Base-by-base conservation (phyloP, 1,284 basidiomycete genomes). In the Anthracocystis walkeri region DNA sequence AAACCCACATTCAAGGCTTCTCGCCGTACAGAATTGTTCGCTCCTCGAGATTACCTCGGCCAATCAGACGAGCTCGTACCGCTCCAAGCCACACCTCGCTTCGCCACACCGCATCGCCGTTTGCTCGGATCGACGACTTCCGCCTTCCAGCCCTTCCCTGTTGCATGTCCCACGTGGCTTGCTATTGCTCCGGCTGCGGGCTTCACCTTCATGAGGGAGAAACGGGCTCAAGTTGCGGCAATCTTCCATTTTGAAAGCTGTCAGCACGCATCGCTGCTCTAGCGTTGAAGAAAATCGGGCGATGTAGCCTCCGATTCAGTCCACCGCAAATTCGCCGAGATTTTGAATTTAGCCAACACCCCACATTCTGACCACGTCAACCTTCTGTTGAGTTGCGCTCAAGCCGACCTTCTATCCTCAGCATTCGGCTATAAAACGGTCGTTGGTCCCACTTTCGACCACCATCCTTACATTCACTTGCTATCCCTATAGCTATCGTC, bases 71-170 rank as follows among this genome's bases (percentile, higher is more conserved):
- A 46, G n/a, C 35, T 27, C 23, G 45, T 50, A 35, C 59, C 50
- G 38, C 14, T 33, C 20, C 44, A 42, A 12, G 60, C 66, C 60
- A 69, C 60, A 69, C 60, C 48, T 69, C 60, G 66, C 66, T 69
- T 69, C 57, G 46, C 55, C 20, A 20, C 11, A 14, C 12, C 12
- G 31, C 31, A n/a, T 29, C 31, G 44, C 49, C n/a, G 16, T 25
- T n/a, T 21, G 55, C 59, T 58, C 56, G 59, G 50, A 55, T 58
- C 59, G 54, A 25, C 11, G 29, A 20, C 58, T 33, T 50, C 51
- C 45, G 56, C 27, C n/a, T 5, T 18, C 1, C 10, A 1, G 11
- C 4, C 18, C 10, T 41, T 29, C 4, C 2, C 45, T 18, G n/a
- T 14, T 3, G n/a, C 11, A 1, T 5, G 25, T 48, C 25, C 29